Evolutionary conservation across 2,329 filamentous ascomycete genomes (phyloP).

Genomic region (Monilinia fructicola): DNA sequence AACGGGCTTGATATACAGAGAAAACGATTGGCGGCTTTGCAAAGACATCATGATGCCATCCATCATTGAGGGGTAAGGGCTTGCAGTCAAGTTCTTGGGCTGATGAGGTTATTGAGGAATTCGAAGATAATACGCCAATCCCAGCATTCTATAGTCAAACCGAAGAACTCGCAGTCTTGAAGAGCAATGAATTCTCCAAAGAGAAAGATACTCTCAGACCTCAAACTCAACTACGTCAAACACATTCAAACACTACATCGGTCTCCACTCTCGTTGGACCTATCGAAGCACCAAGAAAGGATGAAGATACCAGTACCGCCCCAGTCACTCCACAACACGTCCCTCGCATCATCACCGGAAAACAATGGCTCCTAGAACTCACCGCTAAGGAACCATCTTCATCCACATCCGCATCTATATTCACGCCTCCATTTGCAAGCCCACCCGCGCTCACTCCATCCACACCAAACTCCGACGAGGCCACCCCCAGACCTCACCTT

Average conservation of each 20-base stretch:
- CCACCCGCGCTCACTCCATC: not conserved
- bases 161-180: not conserved
- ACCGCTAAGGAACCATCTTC: not conserved
- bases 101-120: conserved; percentile 32
- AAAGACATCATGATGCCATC: conserved; percentile 31
- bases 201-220: not conserved
- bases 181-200: not conserved
- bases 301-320: not conserved
- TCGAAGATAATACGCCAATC: not conserved
- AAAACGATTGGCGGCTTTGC: conserved; percentile 25
- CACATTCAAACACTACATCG: not conserved
- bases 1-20: conserved; percentile 5
- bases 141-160: too few relatives aligned
- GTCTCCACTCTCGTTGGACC: not conserved
- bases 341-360: not conserved
- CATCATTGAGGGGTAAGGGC: conserved; percentile 25
- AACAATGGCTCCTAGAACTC: conserved; percentile 9
- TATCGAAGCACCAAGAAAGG: not conserved
- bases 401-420: not conserved
- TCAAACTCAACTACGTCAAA: too few relatives aligned
- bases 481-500: not conserved
- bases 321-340: not conserved
- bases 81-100: conserved; percentile 31
- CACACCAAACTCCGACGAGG: not conserved
- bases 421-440: too few relatives aligned